Conservation (phyloP, 163 green algal species). For the Prototheca cutis region DNA sequence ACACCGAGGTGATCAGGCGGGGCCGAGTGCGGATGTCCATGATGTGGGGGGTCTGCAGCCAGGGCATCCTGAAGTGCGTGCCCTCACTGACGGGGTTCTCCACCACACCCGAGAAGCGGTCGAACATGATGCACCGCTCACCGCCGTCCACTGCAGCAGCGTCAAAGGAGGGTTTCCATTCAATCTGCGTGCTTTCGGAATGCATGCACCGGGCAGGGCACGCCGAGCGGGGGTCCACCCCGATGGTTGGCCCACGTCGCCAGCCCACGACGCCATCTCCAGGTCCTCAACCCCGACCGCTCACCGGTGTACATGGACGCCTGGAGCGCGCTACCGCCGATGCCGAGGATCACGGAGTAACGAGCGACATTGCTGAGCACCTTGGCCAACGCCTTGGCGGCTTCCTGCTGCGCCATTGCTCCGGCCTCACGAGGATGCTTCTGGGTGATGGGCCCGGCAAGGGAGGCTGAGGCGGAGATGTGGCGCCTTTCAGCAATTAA, state of each 20-base stretch:
- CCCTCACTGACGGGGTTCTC: slow-evolving; percentile 73
- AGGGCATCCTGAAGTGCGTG: slow-evolving; percentile 85
- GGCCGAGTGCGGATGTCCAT: slow-evolving; percentile 94
- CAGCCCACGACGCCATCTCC: neutral
- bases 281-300: neutral
- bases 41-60: slow-evolving; percentile 74
- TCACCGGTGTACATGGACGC: slow-evolving; percentile 75
- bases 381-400: slow-evolving; percentile 39
- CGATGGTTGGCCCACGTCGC: too few species aligned
- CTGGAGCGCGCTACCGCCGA: slow-evolving; percentile 61
- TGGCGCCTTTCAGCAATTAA: too few species aligned
- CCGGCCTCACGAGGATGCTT: neutral
- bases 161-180: too few species aligned
- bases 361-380: slow-evolving; percentile 62
- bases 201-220: too few species aligned
- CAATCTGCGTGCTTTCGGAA: neutral
- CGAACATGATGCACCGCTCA: slow-evolving; percentile 93
- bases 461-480: too few species aligned
- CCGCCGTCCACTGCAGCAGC: slow-evolving; percentile 85
- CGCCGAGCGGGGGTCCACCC: too few species aligned
- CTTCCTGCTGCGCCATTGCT: slow-evolving; percentile 26
- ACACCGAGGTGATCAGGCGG: slow-evolving; percentile 85
- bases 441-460: neutral
- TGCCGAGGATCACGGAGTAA: slow-evolving; percentile 63
- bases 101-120: slow-evolving; percentile 85